Conservation (phyloP, 495 filamentous ascomycete genomes). For the Trichoderma virens region DNA sequence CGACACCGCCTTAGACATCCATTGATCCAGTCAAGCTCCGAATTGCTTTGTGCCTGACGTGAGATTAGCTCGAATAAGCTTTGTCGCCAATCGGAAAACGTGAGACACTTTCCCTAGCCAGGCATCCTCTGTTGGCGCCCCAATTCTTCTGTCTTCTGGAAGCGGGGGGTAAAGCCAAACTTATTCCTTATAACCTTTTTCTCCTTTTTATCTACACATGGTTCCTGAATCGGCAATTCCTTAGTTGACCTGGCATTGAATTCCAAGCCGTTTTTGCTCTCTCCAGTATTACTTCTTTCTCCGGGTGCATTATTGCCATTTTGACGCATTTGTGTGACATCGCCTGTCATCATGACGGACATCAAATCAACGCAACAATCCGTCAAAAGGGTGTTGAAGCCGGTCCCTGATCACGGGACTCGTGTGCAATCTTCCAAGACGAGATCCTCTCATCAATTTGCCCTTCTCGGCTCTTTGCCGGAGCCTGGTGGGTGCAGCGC, state of each 20-base stretch:
- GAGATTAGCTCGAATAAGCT: not conserved
- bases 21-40: not conserved
- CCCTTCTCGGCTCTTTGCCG: not conserved
- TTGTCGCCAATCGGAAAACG: not conserved
- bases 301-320: not conserved
- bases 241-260: too few relatives aligned
- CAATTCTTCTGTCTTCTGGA: not conserved
- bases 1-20: not conserved
- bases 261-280: too few relatives aligned
- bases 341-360: not conserved
- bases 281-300: too few relatives aligned
- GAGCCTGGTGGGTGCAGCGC: not conserved
- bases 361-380: not conserved
- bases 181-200: not conserved
- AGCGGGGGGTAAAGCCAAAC: not conserved
- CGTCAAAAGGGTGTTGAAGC: slow-evolving; percentile 1
- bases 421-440: not conserved
- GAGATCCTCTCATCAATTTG: not conserved
- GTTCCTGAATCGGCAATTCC: too few relatives aligned
- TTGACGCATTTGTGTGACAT: not conserved
- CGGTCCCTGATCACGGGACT: slow-evolving; percentile 2
- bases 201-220: not conserved
- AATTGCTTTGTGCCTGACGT: not conserved
- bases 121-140: not conserved
- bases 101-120: not conserved